Base-by-base conservation (phyloP, 257 asterid species). In the Coffea canephora region DNA sequence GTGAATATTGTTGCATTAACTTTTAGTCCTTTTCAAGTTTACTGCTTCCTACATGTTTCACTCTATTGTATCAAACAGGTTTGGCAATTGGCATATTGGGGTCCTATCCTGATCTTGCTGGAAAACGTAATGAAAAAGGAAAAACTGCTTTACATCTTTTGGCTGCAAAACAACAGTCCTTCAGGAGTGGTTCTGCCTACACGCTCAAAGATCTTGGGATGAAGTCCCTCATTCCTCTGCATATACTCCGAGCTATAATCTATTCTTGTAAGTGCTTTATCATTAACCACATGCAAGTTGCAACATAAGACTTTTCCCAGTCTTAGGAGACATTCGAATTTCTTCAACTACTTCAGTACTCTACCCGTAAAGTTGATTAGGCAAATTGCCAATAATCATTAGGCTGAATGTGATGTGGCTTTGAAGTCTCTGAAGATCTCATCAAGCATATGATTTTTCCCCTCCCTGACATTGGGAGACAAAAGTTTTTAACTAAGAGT, bases 81-180 rank as follows among this genome's bases (percentile, higher is more conserved):
- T 48, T 48, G 52, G 52, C 52, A 48, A 48, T 48, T 48, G 6
- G 52, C 3, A 54, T 81, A 43, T 4, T 43, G 57, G 52, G 43
- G 10, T 54, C 50, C 5, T 81, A 75, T 55, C 72, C 77, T 5
- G 36, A 75, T 19, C 74, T 81, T 25, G 84, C 80, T 39, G 18
- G 6, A 0, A 69, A 25, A 75, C 57, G 5, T 0, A 57, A 75
- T 8, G n/a, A 36, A 4, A 27, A 54, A 10, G 80, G 76, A 34
- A 16, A 4, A 34, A 75, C 72, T 14, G 76, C 83, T 4, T 46
- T 80, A 16, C 45, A 55, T 68, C 4, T 80, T 69, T 74, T 80
- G 76, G 83, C 83, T 25, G 27, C 80, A 19, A n/a, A 50, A 50
- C 57, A 3, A 7, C 16, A 50, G 16, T 50, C 57, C 15, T 50